phyloP scores from a whole-genome alignment of 1,284 basidiomycete species.

The Apiotrichum domesticum region DNA sequence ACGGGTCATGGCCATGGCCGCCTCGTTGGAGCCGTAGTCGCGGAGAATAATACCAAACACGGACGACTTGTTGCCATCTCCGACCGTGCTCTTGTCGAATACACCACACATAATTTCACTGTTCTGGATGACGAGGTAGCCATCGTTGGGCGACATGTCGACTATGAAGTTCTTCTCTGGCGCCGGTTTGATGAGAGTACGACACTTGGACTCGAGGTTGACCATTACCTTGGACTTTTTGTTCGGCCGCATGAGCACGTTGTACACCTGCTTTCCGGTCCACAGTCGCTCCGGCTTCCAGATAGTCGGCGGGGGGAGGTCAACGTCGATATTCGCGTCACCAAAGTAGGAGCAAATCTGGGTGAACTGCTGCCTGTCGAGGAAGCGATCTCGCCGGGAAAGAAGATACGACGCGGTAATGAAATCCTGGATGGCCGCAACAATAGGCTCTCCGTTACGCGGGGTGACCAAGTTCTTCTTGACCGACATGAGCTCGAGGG shows the following conservation, averaged over 20 bases:
- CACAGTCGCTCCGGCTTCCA: conserved; percentile 89
- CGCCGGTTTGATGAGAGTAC: conserved; percentile 81
- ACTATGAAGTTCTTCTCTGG: conserved; percentile 49
- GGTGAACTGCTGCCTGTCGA: conserved; percentile 89
- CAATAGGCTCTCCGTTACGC: conserved; percentile 95
- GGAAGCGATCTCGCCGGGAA: conserved; percentile 86
- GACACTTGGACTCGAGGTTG: conserved; percentile 95
- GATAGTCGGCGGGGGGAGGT: conserved; percentile 90
- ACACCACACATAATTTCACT: conserved; percentile 99
- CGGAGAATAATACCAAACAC: conserved; percentile 97
- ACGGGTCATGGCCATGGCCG: conserved; percentile 91
- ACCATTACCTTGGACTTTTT: conserved; percentile 74
- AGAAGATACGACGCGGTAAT: conserved; percentile 96
- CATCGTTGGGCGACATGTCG: conserved; percentile 95
- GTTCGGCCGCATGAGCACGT: conserved; percentile 93
- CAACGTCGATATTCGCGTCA: conserved; percentile 86
- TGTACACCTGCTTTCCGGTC: conserved; percentile 99
- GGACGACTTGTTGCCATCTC: conserved; percentile 98
- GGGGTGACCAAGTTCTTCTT: conserved; percentile 97
- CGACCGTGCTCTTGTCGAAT: conserved; percentile 98
- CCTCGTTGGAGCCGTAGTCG: conserved; percentile 93
- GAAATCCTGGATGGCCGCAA: conserved; percentile 97
- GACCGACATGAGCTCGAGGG: conserved; percentile 94
- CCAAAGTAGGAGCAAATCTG: conserved; percentile 94
- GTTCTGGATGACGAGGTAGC: conserved; percentile 95